Evolutionary conservation across 371 early-diverging fungal species (phyloP).

Genomic region (Mortierella sp.): DNA sequence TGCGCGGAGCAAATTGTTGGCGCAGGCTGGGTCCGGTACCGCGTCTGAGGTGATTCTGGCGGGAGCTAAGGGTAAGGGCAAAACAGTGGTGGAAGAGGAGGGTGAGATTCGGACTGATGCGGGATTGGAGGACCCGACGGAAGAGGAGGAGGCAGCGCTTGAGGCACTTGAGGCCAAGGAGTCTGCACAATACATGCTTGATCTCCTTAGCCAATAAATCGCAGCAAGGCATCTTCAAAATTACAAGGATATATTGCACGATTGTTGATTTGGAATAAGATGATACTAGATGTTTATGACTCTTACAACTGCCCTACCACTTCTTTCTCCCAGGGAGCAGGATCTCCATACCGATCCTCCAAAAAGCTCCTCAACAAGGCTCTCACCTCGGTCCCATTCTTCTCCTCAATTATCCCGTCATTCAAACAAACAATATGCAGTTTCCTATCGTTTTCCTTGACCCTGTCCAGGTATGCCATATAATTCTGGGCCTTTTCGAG

Average conservation of each 20-base stretch:
- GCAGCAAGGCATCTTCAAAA: neutral
- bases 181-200: conserved; percentile 45
- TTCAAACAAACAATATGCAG: neutral
- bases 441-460: neutral
- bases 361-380: neutral
- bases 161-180: conserved; percentile 53
- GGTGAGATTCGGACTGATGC: conserved; percentile 9
- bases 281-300: neutral
- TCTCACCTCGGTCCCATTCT: neutral
- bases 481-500: neutral
- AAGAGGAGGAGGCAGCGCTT: conserved; percentile 44
- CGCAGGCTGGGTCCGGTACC: conserved; percentile 31
- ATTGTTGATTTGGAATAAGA: neutral
- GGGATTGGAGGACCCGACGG: conserved; percentile 14
- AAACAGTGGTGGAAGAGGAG: conserved; percentile 18
- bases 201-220: conserved; percentile 5
- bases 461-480: neutral
- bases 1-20: conserved; percentile 44
- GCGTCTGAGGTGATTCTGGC: neutral
- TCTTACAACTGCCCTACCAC: neutral
- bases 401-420: conserved; percentile 11
- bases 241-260: neutral
- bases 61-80: neutral
- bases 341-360: neutral
- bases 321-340: neutral